Conservation (phyloP, 768 basidiomycete species). For the Phylloporus arenicola region DNA sequence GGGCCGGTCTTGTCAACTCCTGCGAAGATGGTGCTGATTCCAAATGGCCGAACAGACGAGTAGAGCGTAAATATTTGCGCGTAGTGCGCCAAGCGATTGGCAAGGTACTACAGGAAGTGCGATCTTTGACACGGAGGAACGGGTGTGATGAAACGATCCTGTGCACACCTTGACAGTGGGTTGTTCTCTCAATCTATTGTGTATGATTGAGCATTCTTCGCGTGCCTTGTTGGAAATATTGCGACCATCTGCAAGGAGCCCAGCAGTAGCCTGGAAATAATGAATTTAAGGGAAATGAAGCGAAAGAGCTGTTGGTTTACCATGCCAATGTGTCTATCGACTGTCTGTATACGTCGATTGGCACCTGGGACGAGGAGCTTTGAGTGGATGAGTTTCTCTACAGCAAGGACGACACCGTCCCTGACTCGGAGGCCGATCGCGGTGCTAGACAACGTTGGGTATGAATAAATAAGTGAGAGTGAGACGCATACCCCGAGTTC, state of each 20-base stretch:
- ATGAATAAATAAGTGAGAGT: neutral
- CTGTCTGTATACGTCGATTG: conserved; percentile 88
- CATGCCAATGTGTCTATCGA: conserved; percentile 92
- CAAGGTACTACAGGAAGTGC: conserved; percentile 38
- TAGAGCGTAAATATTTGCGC: conserved; percentile 96
- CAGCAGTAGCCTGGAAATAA: conserved; percentile 73
- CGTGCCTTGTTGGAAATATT: conserved; percentile 80
- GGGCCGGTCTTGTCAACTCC: conserved; percentile 88
- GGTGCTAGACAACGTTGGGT: conserved; percentile 49
- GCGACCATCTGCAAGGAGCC: conserved; percentile 88
- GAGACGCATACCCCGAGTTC: conserved; percentile 75
- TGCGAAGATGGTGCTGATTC: conserved; percentile 87
- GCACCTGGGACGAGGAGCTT: conserved; percentile 91
- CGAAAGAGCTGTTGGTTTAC: conserved; percentile 37
- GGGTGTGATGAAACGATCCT: neutral
- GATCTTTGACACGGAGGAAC: neutral
- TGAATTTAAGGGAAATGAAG: conserved; percentile 1
- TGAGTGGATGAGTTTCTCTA: conserved; percentile 96
- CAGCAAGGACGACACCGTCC: conserved; percentile 90
- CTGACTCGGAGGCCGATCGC: conserved; percentile 94
- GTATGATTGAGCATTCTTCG: conserved; percentile 73
- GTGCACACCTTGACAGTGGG: conserved; percentile 70
- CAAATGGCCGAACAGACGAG: conserved; percentile 96
- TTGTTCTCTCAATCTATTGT: conserved; percentile 67
- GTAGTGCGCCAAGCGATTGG: conserved; percentile 82